phyloP scores from a whole-genome alignment of 2,329 filamentous ascomycete genomes.

The Colletotrichum melonis region DNA sequence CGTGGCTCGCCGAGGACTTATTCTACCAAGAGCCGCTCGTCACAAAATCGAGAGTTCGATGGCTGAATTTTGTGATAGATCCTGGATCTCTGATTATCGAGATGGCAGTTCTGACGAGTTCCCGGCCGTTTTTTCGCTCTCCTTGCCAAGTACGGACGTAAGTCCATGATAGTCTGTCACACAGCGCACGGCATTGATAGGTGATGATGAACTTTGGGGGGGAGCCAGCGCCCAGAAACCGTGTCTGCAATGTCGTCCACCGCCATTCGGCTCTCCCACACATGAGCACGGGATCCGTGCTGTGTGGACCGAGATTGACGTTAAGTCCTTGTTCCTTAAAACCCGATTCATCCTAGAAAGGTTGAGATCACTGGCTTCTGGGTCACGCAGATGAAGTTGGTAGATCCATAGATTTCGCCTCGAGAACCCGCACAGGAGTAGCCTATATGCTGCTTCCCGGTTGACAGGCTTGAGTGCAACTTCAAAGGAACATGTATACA shows the following conservation, averaged over 20 bases:
- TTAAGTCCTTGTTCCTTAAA: background rate
- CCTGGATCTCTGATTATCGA: conserved; percentile 24
- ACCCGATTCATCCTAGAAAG: background rate
- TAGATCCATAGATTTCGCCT: background rate
- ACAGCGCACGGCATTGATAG: background rate
- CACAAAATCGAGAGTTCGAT: conserved; percentile 9
- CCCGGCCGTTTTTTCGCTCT: background rate
- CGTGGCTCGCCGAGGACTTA: background rate
- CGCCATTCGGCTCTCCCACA: conserved; percentile 14
- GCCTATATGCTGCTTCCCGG: background rate
- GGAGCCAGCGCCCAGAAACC: background rate
- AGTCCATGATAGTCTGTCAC: background rate
- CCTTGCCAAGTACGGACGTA: conserved; percentile 2
- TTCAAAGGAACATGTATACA: background rate
- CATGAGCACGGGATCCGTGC: background rate
- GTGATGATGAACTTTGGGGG: background rate
- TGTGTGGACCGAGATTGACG: background rate
- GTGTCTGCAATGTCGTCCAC: conserved; percentile 1
- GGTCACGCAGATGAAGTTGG: background rate
- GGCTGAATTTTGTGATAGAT: conserved; percentile 22
- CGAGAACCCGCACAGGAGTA: background rate
- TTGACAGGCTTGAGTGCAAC: background rate
- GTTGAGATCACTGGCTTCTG: background rate
- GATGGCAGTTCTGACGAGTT: background rate
- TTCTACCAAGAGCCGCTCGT: background rate